These are phyloP conservation scores for Zygosaccharomyces gambellarensis DNA, from an alignment of 805 yeast species.

Conservation along the genomic window DNA sequence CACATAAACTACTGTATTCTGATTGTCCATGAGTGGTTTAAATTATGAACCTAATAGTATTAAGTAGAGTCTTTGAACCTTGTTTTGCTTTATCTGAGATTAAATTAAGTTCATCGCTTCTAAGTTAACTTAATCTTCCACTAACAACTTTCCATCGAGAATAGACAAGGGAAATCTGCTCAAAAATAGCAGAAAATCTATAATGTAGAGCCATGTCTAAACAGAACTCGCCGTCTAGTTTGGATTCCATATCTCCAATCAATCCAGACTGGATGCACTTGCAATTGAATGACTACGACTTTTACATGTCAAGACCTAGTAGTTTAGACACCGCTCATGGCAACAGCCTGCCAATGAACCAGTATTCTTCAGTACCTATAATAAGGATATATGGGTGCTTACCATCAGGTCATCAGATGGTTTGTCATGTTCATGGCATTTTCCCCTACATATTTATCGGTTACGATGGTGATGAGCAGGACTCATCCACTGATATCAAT, in stretches of 20 bases:
- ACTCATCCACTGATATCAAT: constrained; percentile 23
- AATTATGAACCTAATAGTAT: background rate
- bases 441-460: constrained; percentile 77
- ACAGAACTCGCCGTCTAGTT: constrained; percentile 12
- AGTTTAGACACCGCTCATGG: constrained; percentile 46
- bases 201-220: constrained; percentile 17
- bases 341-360: constrained; percentile 30
- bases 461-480: constrained; percentile 42
- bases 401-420: constrained; percentile 52
- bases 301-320: constrained; percentile 57
- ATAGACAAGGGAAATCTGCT: background rate
- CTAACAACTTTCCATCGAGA: background rate
- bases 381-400: constrained; percentile 72
- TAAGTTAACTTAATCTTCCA: background rate
- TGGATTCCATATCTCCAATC: constrained; percentile 11
- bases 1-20: constrained; percentile 39
- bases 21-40: constrained; percentile 22
- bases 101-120: background rate
- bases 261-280: constrained; percentile 34
- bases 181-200: background rate
- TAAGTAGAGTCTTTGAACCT: background rate
- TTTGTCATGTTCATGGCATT: constrained; percentile 76
- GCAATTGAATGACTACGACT: constrained; percentile 61
- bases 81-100: background rate
- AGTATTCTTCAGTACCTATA: constrained; percentile 58